A percentile compares a stretch with the other conserved stretches of the same genome.
Evolutionary conservation across 176 grass and related monocot genomes (phyloP).

Genomic region (Phoenix dactylifera): DNA sequence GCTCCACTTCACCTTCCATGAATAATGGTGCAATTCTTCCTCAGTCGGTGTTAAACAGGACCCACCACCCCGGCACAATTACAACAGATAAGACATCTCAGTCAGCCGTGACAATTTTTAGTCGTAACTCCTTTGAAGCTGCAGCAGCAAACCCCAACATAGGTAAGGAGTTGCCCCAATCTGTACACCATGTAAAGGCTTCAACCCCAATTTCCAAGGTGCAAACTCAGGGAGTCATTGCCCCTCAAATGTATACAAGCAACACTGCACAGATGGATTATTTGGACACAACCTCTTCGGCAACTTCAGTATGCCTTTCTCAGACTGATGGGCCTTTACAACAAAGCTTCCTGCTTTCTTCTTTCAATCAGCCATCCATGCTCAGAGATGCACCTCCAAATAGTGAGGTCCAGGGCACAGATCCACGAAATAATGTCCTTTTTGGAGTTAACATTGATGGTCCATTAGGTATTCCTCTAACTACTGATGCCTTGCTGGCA

Average conservation of each 20-base stretch:
- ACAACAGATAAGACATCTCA: slow-evolving; percentile 42
- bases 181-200: slow-evolving; percentile 25
- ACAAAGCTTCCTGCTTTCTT: slow-evolving; percentile 50
- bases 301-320: slow-evolving; percentile 67
- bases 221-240: slow-evolving; percentile 31
- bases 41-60: slow-evolving; percentile 35
- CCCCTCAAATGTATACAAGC: slow-evolving; percentile 37
- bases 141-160: slow-evolving; percentile 3
- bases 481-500: slow-evolving; percentile 37
- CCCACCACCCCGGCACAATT: slow-evolving; percentile 26
- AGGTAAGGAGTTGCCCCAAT: slow-evolving; percentile 25
- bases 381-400: slow-evolving; percentile 41
- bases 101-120: slow-evolving; percentile 37
- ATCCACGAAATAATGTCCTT: slow-evolving; percentile 61
- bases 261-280: slow-evolving; percentile 43
- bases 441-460: slow-evolving; percentile 64
- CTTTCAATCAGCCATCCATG: slow-evolving; percentile 45
- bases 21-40: slow-evolving; percentile 35
- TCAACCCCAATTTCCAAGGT: slow-evolving; percentile 38
- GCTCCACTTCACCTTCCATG: slow-evolving; percentile 43
- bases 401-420: slow-evolving; percentile 42
- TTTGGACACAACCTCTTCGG: slow-evolving; percentile 71
- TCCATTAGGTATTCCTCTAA: slow-evolving; percentile 48
- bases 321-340: slow-evolving; percentile 55
- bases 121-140: slow-evolving; percentile 13